Base-by-base conservation (phyloP, 116 monocot species). In the Phalaenopsis hybrid region DNA sequence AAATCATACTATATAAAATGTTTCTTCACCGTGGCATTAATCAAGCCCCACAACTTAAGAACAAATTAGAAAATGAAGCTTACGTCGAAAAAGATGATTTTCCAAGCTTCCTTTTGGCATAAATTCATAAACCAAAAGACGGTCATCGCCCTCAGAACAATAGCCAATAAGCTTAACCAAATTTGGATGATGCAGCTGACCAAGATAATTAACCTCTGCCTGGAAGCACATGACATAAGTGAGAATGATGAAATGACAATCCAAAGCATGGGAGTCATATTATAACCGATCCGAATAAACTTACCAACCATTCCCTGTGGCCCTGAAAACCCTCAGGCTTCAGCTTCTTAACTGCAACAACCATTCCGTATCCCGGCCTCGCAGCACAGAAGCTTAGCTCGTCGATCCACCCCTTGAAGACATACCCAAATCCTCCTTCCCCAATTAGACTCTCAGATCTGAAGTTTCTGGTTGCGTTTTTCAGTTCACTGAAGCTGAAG, bases 391-490 rank as follows among this genome's bases (percentile, higher is more conserved):
- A 72, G 25, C 51, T 83, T 10, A 78, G 78, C 25, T 67, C 70
- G 65, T 83, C 83, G n/a, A 83, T 70, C 83, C 83, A 83, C n/a
- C 83, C 83, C 78, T 83, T 83, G 31, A 68, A 83, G 55, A 83
- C 83, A 78, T 78, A 55, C 8, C 83, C 83, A 44, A 83, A 83
- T 44, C 83, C 83, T 69, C 83, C 83, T 70, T 78, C 78, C 52
- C 83, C 83, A 41, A 83, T 50, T 48, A 79, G 83, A 28, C 83
- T 78, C 16, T 83, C 83, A 21, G 78, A 51, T 28, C 83, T 45
- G 52, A 83, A 83, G 52, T 83, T 83, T 72, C 83, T 78, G 55
- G 78, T 83, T 6, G 83, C 78, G 65, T 41, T 78, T 52, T 55
- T 83, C 41, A 83, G 70, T 41, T 83, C 83, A 83, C 44, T 79